Percentiles rank a stretch among this genome's conserved stretches.
Conservation (phyloP, 176 grass and related monocot species). For the Bonia amplexicaulis region DNA sequence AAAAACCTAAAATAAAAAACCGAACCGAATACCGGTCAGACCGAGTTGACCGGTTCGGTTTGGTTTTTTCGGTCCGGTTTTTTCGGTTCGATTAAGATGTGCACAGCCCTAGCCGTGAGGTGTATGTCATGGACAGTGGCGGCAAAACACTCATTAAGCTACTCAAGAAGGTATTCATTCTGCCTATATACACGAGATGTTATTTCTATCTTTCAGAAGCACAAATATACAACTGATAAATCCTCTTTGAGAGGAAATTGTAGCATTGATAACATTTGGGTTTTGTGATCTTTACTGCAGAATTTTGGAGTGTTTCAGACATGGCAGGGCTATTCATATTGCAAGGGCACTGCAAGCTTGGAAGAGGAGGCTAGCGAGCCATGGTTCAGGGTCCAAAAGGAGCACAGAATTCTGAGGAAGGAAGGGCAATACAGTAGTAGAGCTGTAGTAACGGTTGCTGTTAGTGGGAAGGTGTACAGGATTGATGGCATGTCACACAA, state of each 20-base stretch:
- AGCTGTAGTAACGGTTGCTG: background rate
- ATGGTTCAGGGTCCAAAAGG: constrained; percentile 63
- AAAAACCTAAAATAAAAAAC: no score
- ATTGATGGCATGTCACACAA: constrained; percentile 22
- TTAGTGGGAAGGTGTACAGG: constrained; percentile 22
- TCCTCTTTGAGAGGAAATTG: background rate
- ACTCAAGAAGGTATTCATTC: constrained; percentile 41
- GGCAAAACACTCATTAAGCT: constrained; percentile 57
- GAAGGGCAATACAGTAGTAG: constrained; percentile 2
- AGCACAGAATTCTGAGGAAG: constrained; percentile 16
- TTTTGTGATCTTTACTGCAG: background rate
- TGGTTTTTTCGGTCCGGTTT: no score
- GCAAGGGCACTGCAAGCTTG: background rate
- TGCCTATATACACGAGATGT: background rate
- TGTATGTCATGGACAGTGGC: constrained; percentile 62
- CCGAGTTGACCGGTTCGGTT: no score
- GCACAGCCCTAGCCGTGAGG: no score
- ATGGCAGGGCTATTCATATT: constrained; percentile 31
- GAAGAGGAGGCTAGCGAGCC: constrained; percentile 11
- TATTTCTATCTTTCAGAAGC: background rate
- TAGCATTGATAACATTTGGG: background rate
- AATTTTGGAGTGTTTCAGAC: constrained; percentile 31
- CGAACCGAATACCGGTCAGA: no score
- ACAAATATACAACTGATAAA: background rate
- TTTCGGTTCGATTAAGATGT: no score